phyloP scores from a whole-genome alignment of 108 stramenopile genomes.

The Cyclotella baltica region DNA sequence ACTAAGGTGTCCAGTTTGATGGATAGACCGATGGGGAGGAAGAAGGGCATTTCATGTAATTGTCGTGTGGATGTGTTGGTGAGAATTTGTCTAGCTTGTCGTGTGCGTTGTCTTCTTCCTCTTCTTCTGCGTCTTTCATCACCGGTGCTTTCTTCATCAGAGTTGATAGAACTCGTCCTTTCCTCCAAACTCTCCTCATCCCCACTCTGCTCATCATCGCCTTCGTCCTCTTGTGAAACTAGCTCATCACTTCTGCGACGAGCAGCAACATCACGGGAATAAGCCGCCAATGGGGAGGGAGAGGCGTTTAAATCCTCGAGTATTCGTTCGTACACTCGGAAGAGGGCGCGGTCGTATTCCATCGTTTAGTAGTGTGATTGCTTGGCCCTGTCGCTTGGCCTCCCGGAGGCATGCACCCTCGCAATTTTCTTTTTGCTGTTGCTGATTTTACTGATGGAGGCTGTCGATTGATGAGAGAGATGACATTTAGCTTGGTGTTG shows the following conservation, averaged over 20 bases:
- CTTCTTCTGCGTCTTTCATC: too few relatives aligned
- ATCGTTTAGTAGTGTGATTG: not conserved
- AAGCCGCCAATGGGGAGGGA: conserved; percentile 38
- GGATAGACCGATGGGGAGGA: conserved; percentile 51
- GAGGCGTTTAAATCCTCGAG: conserved; percentile 57
- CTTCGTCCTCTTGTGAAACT: not conserved
- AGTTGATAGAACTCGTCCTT: too few relatives aligned
- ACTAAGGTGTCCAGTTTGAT: conserved; percentile 34
- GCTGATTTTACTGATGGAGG: too few relatives aligned
- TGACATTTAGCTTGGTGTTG: too few relatives aligned
- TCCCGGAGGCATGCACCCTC: too few relatives aligned
- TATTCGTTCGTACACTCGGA: conserved; percentile 59
- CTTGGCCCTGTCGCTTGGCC: not conserved
- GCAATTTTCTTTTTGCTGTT: too few relatives aligned
- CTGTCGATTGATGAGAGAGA: too few relatives aligned
- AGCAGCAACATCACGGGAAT: not conserved
- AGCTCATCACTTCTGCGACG: not conserved
- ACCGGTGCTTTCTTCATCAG: too few relatives aligned
- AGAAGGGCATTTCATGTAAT: conserved; percentile 31
- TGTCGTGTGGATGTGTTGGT: not conserved
- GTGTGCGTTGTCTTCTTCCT: not conserved
- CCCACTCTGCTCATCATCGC: not conserved
- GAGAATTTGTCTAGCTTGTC: not conserved
- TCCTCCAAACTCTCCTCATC: too few relatives aligned
- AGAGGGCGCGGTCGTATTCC: conserved; percentile 54